phyloP scores from a whole-genome alignment of 2,329 filamentous ascomycete genomes.

The Cordyceps tenuipes region DNA sequence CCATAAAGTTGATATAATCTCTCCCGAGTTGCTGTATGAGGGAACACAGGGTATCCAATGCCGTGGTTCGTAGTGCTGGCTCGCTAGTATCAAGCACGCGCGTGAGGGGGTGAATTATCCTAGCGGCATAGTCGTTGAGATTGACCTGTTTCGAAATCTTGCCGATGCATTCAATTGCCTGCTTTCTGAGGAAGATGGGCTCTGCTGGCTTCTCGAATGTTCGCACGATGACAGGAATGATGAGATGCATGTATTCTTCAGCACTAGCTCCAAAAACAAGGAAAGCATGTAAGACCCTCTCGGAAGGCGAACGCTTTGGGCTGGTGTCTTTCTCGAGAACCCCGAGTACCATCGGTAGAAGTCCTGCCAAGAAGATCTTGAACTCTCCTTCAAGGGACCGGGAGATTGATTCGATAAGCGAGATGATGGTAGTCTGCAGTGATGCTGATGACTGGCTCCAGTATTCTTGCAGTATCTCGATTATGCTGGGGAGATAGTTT shows the following conservation, averaged over 20 bases:
- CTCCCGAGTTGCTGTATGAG: slow-evolving; percentile 93
- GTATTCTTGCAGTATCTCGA: slow-evolving; percentile 79
- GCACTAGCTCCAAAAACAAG: slow-evolving; percentile 90
- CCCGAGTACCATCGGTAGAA: slow-evolving; percentile 89
- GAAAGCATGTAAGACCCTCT: slow-evolving; percentile 89
- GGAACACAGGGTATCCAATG: slow-evolving; percentile 88
- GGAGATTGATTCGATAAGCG: slow-evolving; percentile 87
- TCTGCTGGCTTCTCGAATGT: slow-evolving; percentile 87
- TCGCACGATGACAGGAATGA: slow-evolving; percentile 88
- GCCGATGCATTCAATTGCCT: slow-evolving; percentile 88
- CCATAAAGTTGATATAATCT: slow-evolving; percentile 90
- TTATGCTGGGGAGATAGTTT: slow-evolving; percentile 78
- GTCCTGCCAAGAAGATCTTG: slow-evolving; percentile 83
- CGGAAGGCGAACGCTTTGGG: slow-evolving; percentile 68
- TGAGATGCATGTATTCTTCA: slow-evolving; percentile 98
- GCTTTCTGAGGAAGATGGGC: slow-evolving; percentile 69
- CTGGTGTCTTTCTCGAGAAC: slow-evolving; percentile 81
- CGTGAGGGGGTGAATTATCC: slow-evolving; percentile 89
- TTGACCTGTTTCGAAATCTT: slow-evolving; percentile 95
- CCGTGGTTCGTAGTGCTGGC: slow-evolving; percentile 64
- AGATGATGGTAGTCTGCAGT: slow-evolving; percentile 84
- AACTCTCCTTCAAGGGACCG: slow-evolving; percentile 94
- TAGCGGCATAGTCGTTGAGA: slow-evolving; percentile 90
- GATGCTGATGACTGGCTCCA: slow-evolving; percentile 75
- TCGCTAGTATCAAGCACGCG: slow-evolving; percentile 71